phyloP scores from a whole-genome alignment of 495 filamentous ascomycete genomes.

The Penicillium crystallinum region DNA sequence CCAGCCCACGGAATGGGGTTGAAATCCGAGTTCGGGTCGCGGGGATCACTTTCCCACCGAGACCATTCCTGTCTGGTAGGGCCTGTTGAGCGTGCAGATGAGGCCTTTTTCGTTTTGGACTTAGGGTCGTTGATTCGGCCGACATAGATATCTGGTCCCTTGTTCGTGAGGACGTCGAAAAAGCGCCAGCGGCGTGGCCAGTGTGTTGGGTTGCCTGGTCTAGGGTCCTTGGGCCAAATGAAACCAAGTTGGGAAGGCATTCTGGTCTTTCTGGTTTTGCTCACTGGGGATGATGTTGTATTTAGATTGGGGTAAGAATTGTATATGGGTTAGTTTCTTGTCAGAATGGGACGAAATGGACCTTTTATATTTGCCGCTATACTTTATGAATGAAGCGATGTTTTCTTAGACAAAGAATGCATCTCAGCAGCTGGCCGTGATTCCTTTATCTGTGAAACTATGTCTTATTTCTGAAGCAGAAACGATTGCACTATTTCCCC shows the following conservation, averaged over 20 bases:
- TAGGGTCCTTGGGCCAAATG: constrained; percentile 41
- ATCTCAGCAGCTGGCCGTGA: not conserved
- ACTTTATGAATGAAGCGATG: not conserved
- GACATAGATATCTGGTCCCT: constrained; percentile 43
- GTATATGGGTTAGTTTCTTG: not conserved
- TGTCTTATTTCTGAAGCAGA: not conserved
- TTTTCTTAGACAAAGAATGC: not conserved
- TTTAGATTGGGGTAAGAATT: not conserved
- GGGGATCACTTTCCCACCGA: constrained; percentile 14
- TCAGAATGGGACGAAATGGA: no score
- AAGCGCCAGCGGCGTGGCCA: constrained; percentile 35
- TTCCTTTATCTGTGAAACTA: not conserved
- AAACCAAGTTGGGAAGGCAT: constrained; percentile 20
- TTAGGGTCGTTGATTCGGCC: constrained; percentile 13
- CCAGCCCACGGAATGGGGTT: constrained; percentile 13
- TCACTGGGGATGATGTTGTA: not conserved
- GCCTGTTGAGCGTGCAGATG: not conserved
- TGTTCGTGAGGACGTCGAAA: constrained; percentile 32
- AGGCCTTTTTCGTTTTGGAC: not conserved
- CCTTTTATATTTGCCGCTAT: no score
- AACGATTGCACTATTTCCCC: no score
- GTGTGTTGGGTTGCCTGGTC: constrained; percentile 27
- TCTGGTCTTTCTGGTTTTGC: not conserved
- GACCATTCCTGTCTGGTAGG: constrained; percentile 17
- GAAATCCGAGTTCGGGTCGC: constrained; percentile 3